Evolutionary conservation across 2,329 filamentous ascomycete species (phyloP).

Genomic region (Alternaria ventricosa): DNA sequence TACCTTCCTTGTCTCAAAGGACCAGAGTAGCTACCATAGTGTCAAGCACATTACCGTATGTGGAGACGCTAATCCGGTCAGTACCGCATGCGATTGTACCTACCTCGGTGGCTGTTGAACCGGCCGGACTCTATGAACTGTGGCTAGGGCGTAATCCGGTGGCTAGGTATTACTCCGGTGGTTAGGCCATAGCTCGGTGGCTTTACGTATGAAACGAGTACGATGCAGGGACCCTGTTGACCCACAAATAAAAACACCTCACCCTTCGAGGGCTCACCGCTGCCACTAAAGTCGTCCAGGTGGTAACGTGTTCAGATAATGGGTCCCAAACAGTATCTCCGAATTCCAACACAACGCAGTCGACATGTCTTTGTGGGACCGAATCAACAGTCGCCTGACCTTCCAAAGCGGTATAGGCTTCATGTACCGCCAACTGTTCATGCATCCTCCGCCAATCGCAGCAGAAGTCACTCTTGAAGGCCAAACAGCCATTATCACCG

Average conservation of each 20-base stretch:
- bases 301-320: background rate
- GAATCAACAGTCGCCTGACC: constrained; percentile 5
- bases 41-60: background rate
- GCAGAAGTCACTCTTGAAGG: constrained; percentile 16
- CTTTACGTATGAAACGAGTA: background rate
- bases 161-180: background rate
- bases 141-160: background rate
- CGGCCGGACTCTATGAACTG: background rate
- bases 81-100: background rate
- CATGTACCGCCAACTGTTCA: constrained; percentile 7
- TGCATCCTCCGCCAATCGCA: constrained; percentile 5
- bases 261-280: background rate
- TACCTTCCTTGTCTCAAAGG: background rate
- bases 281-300: background rate
- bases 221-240: background rate
- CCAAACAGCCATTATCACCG: constrained; percentile 52
- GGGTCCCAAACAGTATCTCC: background rate
- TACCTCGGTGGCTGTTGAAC: background rate
- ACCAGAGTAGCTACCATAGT: background rate
- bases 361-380: constrained; percentile 8
- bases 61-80: background rate
- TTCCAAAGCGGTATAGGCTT: constrained; percentile 10
- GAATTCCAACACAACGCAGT: background rate
- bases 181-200: background rate
- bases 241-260: background rate